phyloP scores from a whole-genome alignment of 176 grass and related monocot genomes.

The Cocos nucifera region DNA sequence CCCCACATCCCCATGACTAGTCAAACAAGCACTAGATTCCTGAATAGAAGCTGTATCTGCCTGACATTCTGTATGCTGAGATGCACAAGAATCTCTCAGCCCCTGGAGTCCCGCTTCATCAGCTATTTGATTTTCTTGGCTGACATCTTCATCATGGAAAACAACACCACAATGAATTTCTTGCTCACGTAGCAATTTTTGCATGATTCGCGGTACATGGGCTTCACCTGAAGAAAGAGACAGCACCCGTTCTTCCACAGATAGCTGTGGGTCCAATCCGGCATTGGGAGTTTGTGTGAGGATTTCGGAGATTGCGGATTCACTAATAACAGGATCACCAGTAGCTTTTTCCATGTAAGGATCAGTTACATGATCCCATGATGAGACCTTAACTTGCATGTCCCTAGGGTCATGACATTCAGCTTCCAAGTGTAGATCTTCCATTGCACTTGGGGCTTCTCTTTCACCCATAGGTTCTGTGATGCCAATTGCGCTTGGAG shows the following conservation, averaged over 20 bases:
- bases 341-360: background rate
- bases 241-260: background rate
- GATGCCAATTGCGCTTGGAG: background rate
- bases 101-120: background rate
- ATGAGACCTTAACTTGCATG: slow-evolving; percentile 26
- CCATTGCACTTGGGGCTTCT: background rate
- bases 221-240: slow-evolving; percentile 14
- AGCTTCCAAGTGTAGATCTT: slow-evolving; percentile 9
- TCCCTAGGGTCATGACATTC: slow-evolving; percentile 8
- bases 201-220: slow-evolving; percentile 15
- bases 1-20: slow-evolving; percentile 24
- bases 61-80: slow-evolving; percentile 14
- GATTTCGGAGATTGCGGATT: slow-evolving; percentile 28
- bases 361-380: slow-evolving; percentile 17
- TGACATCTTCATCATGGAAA: slow-evolving; percentile 23
- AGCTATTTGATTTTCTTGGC: slow-evolving; percentile 12
- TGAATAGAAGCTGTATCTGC: slow-evolving; percentile 26
- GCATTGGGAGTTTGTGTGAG: slow-evolving; percentile 1
- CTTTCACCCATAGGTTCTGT: background rate
- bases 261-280: background rate
- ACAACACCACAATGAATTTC: slow-evolving; percentile 16
- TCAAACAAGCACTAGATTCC: slow-evolving; percentile 38
- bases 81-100: background rate
- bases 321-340: slow-evolving; percentile 9
- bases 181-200: slow-evolving; percentile 28